phyloP scores from a whole-genome alignment of 2,329 filamentous ascomycete species.

The Coleophoma eucalyptorum region DNA sequence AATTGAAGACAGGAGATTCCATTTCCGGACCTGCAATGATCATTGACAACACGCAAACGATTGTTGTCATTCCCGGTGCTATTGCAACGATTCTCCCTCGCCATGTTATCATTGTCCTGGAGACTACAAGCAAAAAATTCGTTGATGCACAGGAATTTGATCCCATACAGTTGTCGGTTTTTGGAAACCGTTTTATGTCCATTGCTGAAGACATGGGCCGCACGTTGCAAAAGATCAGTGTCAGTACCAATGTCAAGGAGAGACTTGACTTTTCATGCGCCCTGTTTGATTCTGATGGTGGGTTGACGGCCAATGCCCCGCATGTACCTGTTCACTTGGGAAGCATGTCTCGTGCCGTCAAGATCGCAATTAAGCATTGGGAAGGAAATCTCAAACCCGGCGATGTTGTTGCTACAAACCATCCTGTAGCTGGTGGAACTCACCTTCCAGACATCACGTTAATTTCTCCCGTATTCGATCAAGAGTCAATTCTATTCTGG shows the following conservation, averaged over 20 bases:
- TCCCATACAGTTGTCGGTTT: constrained; percentile 72
- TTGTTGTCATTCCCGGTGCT: constrained; percentile 77
- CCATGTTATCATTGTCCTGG: constrained; percentile 74
- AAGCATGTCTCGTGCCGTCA: constrained; percentile 38
- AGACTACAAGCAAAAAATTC: neutral
- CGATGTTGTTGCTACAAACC: constrained; percentile 78
- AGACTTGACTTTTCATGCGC: constrained; percentile 78
- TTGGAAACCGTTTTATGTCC: constrained; percentile 77
- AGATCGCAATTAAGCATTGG: constrained; percentile 71
- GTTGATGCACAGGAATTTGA: constrained; percentile 53
- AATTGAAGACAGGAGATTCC: constrained; percentile 66
- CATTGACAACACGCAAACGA: constrained; percentile 83
- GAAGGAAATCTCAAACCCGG: constrained; percentile 69
- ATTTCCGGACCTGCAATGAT: constrained; percentile 79
- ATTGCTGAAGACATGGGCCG: constrained; percentile 82
- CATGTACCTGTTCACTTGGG: constrained; percentile 54
- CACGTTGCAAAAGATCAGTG: constrained; percentile 71
- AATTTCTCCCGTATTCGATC: constrained; percentile 71
- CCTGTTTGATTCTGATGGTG: constrained; percentile 69
- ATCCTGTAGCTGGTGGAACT: constrained; percentile 69
- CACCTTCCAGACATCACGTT: constrained; percentile 83
- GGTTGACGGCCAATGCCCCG: constrained; percentile 72
- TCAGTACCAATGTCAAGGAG: constrained; percentile 77
- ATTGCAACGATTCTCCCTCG: constrained; percentile 58
- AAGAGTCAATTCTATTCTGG: constrained; percentile 73